These are phyloP conservation scores for Podila clonocystis DNA, from an alignment of 192 early-diverging fungal genomes.

Conservation along the genomic window DNA sequence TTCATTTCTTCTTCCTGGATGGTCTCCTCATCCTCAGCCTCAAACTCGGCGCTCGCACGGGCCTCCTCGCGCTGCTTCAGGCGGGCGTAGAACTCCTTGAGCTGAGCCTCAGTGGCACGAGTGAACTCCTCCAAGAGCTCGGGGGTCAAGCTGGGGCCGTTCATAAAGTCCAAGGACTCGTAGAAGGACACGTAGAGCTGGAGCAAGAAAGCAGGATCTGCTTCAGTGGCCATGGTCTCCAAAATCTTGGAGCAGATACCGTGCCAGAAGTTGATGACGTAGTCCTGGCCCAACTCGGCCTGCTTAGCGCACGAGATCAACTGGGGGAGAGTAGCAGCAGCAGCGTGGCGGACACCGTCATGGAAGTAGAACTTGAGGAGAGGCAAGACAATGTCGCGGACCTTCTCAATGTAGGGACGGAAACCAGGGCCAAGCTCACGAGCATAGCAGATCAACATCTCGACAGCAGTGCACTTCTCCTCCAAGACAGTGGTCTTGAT, in stretches of 20 bases:
- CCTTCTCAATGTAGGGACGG: constrained; percentile 81
- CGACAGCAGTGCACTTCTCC: constrained; percentile 97
- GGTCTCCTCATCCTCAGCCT: constrained; percentile 91
- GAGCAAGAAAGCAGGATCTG: constrained; percentile 80
- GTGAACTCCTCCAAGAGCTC: constrained; percentile 77
- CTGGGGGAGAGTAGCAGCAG: constrained; percentile 81
- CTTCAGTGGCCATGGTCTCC: constrained; percentile 79
- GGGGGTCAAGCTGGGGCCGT: constrained; percentile 67
- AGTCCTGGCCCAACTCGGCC: constrained; percentile 53
- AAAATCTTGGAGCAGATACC: constrained; percentile 77
- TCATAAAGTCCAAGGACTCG: constrained; percentile 75
- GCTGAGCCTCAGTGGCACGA: constrained; percentile 71
- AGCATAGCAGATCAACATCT: constrained; percentile 97
- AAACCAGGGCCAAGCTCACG: constrained; percentile 91
- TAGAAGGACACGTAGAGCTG: constrained; percentile 81
- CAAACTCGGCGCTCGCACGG: constrained; percentile 78
- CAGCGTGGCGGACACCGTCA: constrained; percentile 92
- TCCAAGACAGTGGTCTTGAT: constrained; percentile 95
- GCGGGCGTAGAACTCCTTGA: constrained; percentile 77
- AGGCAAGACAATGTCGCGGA: constrained; percentile 87
- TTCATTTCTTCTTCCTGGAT: constrained; percentile 81
- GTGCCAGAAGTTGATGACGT: constrained; percentile 74
- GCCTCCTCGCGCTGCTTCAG: constrained; percentile 75
- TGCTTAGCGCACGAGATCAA: constrained; percentile 73
- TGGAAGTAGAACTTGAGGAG: constrained; percentile 97